Percentiles rank a stretch among this genome's conserved stretches.
These are phyloP conservation scores for Stemphylium lycopersici DNA, from an alignment of 2,329 filamentous ascomycete genomes.

Conservation along the genomic window DNA sequence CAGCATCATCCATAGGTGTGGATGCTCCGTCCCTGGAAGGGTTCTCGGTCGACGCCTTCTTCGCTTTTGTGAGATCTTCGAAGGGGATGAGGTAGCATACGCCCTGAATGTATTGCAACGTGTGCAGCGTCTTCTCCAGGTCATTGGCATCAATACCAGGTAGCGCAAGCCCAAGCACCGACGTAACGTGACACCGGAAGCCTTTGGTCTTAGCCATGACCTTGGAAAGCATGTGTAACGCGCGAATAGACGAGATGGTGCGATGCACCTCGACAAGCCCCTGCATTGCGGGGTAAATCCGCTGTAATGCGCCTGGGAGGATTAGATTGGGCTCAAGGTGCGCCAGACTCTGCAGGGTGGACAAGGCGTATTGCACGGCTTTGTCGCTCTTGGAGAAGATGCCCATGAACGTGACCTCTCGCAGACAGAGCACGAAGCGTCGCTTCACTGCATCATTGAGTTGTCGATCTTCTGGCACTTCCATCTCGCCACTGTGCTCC, in stretches of 20 bases:
- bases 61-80: slow-evolving; percentile 73
- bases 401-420: slow-evolving; percentile 97
- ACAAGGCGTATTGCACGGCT: slow-evolving; percentile 89
- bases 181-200: slow-evolving; percentile 95
- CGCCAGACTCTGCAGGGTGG: slow-evolving; percentile 84
- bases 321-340: slow-evolving; percentile 92
- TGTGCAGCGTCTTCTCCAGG: slow-evolving; percentile 93
- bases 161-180: slow-evolving; percentile 86
- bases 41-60: slow-evolving; percentile 28
- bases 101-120: slow-evolving; percentile 91
- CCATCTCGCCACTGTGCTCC: slow-evolving; percentile 89
- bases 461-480: slow-evolving; percentile 77
- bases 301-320: slow-evolving; percentile 87
- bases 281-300: slow-evolving; percentile 96
- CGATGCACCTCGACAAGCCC: slow-evolving; percentile 96
- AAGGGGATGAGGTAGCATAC: slow-evolving; percentile 97
- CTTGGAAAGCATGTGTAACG: slow-evolving; percentile 88
- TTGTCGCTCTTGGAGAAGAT: slow-evolving; percentile 95
- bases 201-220: slow-evolving; percentile 92
- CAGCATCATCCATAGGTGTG: slow-evolving; percentile 44
- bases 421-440: slow-evolving; percentile 86
- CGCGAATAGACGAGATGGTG: slow-evolving; percentile 90
- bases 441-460: slow-evolving; percentile 82
- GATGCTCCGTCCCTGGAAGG: slow-evolving; percentile 31
- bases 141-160: slow-evolving; percentile 98